These are phyloP conservation scores for Dothiorella sarmentorum DNA, from an alignment of 2,329 filamentous ascomycete genomes.

Conservation along the genomic window DNA sequence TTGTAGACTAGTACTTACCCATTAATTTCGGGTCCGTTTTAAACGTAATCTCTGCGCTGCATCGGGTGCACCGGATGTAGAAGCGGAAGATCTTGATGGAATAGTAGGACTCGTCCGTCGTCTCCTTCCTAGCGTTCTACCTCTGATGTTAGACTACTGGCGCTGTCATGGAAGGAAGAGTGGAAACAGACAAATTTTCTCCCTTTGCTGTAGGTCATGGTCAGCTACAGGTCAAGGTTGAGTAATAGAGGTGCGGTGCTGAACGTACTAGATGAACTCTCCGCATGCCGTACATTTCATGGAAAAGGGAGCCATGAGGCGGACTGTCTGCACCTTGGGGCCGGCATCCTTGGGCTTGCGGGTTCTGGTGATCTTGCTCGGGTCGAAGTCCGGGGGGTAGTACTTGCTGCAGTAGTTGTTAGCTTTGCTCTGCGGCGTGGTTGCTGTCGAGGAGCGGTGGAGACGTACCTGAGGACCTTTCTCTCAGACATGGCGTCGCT, in stretches of 20 bases:
- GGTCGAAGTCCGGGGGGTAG: constrained; percentile 83
- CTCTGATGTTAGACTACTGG: constrained; percentile 88
- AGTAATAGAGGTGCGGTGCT: too few species aligned
- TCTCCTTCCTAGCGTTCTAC: constrained; percentile 94
- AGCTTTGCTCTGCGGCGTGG: constrained; percentile 85
- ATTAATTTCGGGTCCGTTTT: constrained; percentile 85
- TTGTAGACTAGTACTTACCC: too few species aligned
- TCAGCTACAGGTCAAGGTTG: too few species aligned
- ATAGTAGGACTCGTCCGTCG: constrained; percentile 84
- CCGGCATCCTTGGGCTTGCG: constrained; percentile 69
- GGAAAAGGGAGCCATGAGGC: constrained; percentile 83
- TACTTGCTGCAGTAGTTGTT: constrained; percentile 60
- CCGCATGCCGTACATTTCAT: constrained; percentile 69
- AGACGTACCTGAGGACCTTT: constrained; percentile 15
- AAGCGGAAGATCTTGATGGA: constrained; percentile 84
- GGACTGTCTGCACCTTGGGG: constrained; percentile 79
- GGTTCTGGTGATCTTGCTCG: constrained; percentile 67
- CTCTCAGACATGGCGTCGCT: constrained; percentile 18
- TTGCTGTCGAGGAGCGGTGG: constrained; percentile 19
- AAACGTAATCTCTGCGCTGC: constrained; percentile 84
- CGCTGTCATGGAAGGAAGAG: too few species aligned
- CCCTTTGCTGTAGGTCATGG: too few species aligned
- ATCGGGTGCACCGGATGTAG: constrained; percentile 82
- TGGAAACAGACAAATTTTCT: too few species aligned
- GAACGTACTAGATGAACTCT: constrained; percentile 91